A percentile compares a stretch with the other conserved stretches of the same genome.
Conservation (phyloP, 164 flowering plant species). For the Kalanchoe fedtschenkoi region DNA sequence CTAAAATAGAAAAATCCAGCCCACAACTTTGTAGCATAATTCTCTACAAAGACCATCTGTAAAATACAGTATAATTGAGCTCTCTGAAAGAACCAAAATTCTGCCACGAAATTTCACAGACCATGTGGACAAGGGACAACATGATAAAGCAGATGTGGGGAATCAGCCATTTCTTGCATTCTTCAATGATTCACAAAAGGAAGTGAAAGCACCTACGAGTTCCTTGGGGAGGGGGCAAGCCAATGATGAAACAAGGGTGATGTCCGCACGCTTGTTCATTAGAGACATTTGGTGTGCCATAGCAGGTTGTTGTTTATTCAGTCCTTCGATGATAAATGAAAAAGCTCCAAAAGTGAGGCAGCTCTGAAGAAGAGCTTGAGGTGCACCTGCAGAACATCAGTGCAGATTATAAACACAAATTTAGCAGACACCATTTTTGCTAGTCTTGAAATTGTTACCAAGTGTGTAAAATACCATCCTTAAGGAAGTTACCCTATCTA, state of each 20-base stretch:
- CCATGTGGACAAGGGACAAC: not conserved
- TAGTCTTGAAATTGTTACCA: not conserved
- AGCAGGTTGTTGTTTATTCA: constrained; percentile 73
- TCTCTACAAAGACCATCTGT: not conserved
- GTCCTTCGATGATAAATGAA: constrained; percentile 59
- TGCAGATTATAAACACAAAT: not conserved
- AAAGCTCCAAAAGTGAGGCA: constrained; percentile 85
- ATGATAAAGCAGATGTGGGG: not conserved
- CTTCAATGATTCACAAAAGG: constrained; percentile 39
- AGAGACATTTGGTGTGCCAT: constrained; percentile 36
- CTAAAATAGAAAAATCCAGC: too few relatives aligned
- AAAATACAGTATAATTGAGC: not conserved
- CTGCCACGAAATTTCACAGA: not conserved
- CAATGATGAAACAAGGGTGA: constrained; percentile 30
- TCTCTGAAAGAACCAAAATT: too few relatives aligned
- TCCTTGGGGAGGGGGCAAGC: constrained; percentile 61
- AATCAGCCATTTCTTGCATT: constrained; percentile 10
- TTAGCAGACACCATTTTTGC: not conserved
- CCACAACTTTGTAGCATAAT: not conserved
- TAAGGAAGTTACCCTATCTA: not conserved
- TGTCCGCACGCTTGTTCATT: constrained; percentile 9
- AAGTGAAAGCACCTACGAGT: constrained; percentile 48
- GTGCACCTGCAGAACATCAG: constrained; percentile 51
- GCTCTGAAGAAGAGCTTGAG: constrained; percentile 68
- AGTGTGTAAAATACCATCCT: not conserved